Evolutionary conservation across 805 yeast genomes (phyloP).

Genomic region (Ogataea nitratoaversa): DNA sequence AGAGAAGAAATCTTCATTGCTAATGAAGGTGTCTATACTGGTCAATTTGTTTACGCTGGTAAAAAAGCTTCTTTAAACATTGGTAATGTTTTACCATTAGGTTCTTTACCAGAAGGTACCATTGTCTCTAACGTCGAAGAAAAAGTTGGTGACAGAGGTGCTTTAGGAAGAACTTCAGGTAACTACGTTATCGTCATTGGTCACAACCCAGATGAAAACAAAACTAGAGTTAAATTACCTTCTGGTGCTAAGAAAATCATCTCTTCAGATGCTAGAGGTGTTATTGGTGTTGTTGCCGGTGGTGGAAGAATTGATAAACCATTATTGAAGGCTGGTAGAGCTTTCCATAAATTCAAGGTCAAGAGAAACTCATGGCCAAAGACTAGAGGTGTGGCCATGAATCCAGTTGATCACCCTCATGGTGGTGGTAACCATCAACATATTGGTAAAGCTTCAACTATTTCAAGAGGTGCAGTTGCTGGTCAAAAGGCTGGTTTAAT

Average conservation of each 20-base stretch:
- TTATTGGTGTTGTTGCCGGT: slow-evolving; percentile 99
- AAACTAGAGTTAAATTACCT: slow-evolving; percentile 99
- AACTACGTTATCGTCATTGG: slow-evolving; percentile 98
- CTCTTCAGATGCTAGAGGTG: slow-evolving; percentile 97
- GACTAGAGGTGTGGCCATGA: slow-evolving; percentile 99
- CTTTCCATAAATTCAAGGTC: slow-evolving; percentile 98
- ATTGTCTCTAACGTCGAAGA: slow-evolving; percentile 97
- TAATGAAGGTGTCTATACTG: slow-evolving; percentile 99
- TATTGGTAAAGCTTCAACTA: slow-evolving; percentile 99
- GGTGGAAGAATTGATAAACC: slow-evolving; percentile 99
- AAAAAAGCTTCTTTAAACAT: slow-evolving; percentile 94
- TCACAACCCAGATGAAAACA: slow-evolving; percentile 98
- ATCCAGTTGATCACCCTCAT: slow-evolving; percentile 99
- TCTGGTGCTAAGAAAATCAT: slow-evolving; percentile 98
- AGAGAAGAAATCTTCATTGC: slow-evolving; percentile 99
- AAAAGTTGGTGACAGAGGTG: slow-evolving; percentile 99
- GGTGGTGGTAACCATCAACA: slow-evolving; percentile 99
- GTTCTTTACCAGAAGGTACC: slow-evolving; percentile 99
- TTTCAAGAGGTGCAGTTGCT: slow-evolving; percentile 98
- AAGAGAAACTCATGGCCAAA: slow-evolving; percentile 99
- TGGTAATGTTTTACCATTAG: slow-evolving; percentile 96
- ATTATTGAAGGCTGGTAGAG: slow-evolving; percentile 99
- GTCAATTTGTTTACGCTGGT: slow-evolving; percentile 99
- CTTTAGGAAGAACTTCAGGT: slow-evolving; percentile 99
- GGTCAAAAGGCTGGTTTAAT: slow-evolving; percentile 99